Conservation (phyloP, 2,329 filamentous ascomycete genomes). For the Hypoxylon sp. region DNA sequence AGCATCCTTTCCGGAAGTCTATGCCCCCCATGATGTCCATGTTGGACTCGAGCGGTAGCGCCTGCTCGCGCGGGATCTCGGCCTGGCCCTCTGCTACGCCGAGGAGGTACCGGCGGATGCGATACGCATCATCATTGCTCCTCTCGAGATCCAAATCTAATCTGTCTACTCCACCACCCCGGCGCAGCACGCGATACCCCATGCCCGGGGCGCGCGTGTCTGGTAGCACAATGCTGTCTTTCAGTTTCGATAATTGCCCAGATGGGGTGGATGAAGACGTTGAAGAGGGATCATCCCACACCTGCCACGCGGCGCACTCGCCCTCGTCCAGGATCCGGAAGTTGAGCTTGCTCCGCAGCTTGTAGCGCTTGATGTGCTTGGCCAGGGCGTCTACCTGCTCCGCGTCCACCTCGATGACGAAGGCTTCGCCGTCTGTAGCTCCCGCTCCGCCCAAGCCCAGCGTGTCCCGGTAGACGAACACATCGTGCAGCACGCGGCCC, state of each 20-base stretch:
- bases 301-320: conserved; percentile 79
- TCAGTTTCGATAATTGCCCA: conserved; percentile 1
- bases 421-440: conserved; percentile 59
- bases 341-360: conserved; percentile 83
- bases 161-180: conserved; percentile 45
- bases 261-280: conserved; percentile 16
- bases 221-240: conserved; percentile 56
- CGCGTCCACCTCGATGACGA: conserved; percentile 87
- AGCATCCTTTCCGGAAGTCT: conserved; percentile 96
- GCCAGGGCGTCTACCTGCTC: conserved; percentile 72
- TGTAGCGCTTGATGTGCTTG: conserved; percentile 86
- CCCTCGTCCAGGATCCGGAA: conserved; percentile 75
- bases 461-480: conserved; percentile 83
- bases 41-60: conserved; percentile 90
- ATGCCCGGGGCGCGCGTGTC: conserved; percentile 70
- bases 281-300: conserved; percentile 72
- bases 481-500: conserved; percentile 88
- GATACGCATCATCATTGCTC: conserved; percentile 74
- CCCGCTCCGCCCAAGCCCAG: conserved; percentile 49
- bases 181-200: conserved; percentile 66
- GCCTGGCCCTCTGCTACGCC: conserved; percentile 88
- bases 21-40: conserved; percentile 88
- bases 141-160: conserved; percentile 61
- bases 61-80: conserved; percentile 79
- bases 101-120: conserved; percentile 80